Evolutionary conservation across 139 green algal species (phyloP).

Genomic region (Trebouxia sp.): DNA sequence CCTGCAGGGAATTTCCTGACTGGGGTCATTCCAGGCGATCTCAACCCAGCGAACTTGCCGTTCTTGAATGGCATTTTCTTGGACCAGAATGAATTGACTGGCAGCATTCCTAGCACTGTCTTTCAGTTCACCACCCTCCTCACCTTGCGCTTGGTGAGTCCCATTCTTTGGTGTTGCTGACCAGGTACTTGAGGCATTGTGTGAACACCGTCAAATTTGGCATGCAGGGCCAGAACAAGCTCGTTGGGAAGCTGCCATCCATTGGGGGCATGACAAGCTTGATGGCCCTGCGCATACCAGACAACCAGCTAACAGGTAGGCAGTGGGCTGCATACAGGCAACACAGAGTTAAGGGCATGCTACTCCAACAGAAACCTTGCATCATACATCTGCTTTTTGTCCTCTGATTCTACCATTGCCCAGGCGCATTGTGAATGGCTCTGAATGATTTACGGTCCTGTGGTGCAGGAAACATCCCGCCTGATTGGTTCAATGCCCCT

Average conservation of each 20-base stretch:
- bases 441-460: not conserved
- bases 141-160: not conserved
- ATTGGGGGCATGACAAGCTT: not conserved
- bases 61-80: conserved; percentile 30
- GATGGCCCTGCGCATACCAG: not conserved
- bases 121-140: not conserved
- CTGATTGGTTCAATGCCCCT: not conserved
- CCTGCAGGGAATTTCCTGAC: conserved; percentile 5
- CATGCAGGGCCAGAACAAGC: not conserved
- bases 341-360: too few species aligned
- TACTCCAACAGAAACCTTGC: not conserved
- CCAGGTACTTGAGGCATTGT: too few species aligned
- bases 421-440: not conserved
- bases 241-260: not conserved
- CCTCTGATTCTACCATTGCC: too few species aligned
- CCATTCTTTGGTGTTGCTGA: too few species aligned
- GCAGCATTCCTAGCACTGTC: conserved; percentile 15
- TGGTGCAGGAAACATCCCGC: not conserved
- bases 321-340: too few species aligned
- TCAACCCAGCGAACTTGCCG: not conserved
- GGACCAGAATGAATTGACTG: conserved; percentile 32
- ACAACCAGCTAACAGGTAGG: conserved; percentile 2
- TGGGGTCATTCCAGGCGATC: not conserved
- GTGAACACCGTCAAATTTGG: too few species aligned
- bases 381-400: not conserved